Conservation (phyloP, 352 stramenopile species). For the Plasmopara muralis region DNA sequence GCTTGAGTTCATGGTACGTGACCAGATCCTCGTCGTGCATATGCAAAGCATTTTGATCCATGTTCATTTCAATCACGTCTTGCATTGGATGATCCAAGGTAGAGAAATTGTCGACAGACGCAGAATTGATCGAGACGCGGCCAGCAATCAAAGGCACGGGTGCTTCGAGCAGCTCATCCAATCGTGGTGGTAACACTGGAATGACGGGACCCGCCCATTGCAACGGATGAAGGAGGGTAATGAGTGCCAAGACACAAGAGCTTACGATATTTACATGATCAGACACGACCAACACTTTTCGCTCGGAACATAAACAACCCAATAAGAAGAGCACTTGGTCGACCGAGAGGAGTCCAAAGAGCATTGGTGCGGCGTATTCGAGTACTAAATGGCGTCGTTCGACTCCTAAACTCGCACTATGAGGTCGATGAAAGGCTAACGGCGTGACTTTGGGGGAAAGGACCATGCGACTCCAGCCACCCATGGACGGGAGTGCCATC, state of each 20-base stretch:
- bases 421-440: slow-evolving; percentile 70
- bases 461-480: slow-evolving; percentile 61
- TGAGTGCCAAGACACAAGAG: slow-evolving; percentile 66
- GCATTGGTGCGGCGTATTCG: slow-evolving; percentile 60
- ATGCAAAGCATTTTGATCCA: slow-evolving; percentile 67
- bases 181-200: slow-evolving; percentile 55
- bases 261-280: slow-evolving; percentile 72
- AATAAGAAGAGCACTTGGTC: slow-evolving; percentile 76
- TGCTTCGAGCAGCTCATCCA: slow-evolving; percentile 68
- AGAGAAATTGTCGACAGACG: slow-evolving; percentile 39
- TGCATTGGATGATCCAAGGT: slow-evolving; percentile 52
- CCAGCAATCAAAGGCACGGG: slow-evolving; percentile 73
- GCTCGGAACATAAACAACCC: slow-evolving; percentile 67
- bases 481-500: slow-evolving; percentile 66
- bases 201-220: slow-evolving; percentile 76
- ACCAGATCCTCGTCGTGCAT: slow-evolving; percentile 76
- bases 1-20: slow-evolving; percentile 69
- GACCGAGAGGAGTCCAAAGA: slow-evolving; percentile 68
- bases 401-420: slow-evolving; percentile 46
- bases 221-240: slow-evolving; percentile 55
- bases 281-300: slow-evolving; percentile 70
- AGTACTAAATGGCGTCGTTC: slow-evolving; percentile 59
- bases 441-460: slow-evolving; percentile 49
- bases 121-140: slow-evolving; percentile 54
- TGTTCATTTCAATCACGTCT: slow-evolving; percentile 76